Conservation (phyloP, 306 rosid genomes). For the Corylus avellana region DNA sequence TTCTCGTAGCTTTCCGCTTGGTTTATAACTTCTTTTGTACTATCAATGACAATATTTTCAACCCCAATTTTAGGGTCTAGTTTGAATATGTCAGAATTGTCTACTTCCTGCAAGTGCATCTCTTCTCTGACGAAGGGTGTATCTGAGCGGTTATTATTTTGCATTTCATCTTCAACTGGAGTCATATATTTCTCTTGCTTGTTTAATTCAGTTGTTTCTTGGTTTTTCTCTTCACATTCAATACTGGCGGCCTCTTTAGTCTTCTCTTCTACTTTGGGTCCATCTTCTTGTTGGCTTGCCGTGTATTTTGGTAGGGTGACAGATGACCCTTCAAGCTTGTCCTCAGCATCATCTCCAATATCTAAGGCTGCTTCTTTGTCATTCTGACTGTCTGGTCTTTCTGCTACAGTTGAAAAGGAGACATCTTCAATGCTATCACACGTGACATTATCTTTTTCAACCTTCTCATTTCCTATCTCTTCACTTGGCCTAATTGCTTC, state of each 20-base stretch:
- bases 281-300: slow-evolving; percentile 20
- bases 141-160: slow-evolving; percentile 1
- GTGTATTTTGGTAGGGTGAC: slow-evolving; percentile 7
- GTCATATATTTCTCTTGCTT: slow-evolving; percentile 13
- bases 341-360: slow-evolving; percentile 6
- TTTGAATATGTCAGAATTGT: slow-evolving; percentile 10
- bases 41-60: slow-evolving; percentile 11
- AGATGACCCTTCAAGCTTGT: slow-evolving; percentile 16
- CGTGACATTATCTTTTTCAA: slow-evolving; percentile 9
- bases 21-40: slow-evolving; percentile 17
- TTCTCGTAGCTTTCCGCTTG: background rate
- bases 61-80: slow-evolving; percentile 2
- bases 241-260: slow-evolving; percentile 8
- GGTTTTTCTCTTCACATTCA: slow-evolving; percentile 13
- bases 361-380: slow-evolving; percentile 11
- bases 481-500: slow-evolving; percentile 24
- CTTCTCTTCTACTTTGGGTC: slow-evolving; percentile 10
- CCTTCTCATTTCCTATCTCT: slow-evolving; percentile 9
- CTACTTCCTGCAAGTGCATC: background rate
- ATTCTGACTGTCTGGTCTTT: slow-evolving; percentile 10
- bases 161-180: slow-evolving; percentile 10
- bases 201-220: slow-evolving; percentile 14
- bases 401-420: slow-evolving; percentile 8
- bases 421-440: slow-evolving; percentile 1
- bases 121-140: slow-evolving; percentile 1